These are phyloP conservation scores for Scutellospora calospora DNA, from an alignment of 371 early-diverging fungal genomes.

Conservation along the genomic window DNA sequence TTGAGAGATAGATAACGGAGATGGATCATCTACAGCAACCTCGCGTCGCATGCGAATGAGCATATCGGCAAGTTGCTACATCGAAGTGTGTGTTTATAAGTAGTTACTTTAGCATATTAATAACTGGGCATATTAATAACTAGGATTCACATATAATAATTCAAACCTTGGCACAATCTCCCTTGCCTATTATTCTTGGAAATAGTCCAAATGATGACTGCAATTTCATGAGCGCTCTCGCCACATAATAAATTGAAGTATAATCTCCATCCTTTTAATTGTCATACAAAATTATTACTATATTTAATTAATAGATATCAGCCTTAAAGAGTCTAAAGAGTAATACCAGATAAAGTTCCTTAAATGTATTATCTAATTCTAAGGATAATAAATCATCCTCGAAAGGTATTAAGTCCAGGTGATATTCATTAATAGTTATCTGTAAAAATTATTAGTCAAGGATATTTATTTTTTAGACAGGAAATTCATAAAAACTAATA, in stretches of 20 bases:
- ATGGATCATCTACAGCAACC: constrained; percentile 64
- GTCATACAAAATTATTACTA: background rate
- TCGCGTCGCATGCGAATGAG: constrained; percentile 86
- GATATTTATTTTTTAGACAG: background rate
- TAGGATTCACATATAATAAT: background rate
- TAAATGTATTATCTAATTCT: constrained; percentile 83
- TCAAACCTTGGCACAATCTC: constrained; percentile 78
- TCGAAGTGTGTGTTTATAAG: constrained; percentile 17
- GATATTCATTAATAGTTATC: constrained; percentile 83
- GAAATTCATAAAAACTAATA: background rate
- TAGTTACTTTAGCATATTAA: background rate
- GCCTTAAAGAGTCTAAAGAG: background rate
- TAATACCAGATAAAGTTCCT: constrained; percentile 81
- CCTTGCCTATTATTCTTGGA: constrained; percentile 91
- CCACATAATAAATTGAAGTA: constrained; percentile 79
- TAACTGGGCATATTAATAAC: background rate
- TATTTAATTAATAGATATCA: background rate
- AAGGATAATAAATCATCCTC: constrained; percentile 92
- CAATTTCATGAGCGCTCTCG: constrained; percentile 85
- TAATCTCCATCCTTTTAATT: constrained; percentile 80
- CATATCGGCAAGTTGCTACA: constrained; percentile 78
- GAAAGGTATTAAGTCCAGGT: constrained; percentile 89
- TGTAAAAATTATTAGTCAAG: constrained; percentile 40
- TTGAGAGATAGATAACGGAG: constrained; percentile 66
- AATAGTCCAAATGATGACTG: constrained; percentile 88